Conservation (phyloP, 176 grass and related monocot species). For the Raddia distichophylla region DNA sequence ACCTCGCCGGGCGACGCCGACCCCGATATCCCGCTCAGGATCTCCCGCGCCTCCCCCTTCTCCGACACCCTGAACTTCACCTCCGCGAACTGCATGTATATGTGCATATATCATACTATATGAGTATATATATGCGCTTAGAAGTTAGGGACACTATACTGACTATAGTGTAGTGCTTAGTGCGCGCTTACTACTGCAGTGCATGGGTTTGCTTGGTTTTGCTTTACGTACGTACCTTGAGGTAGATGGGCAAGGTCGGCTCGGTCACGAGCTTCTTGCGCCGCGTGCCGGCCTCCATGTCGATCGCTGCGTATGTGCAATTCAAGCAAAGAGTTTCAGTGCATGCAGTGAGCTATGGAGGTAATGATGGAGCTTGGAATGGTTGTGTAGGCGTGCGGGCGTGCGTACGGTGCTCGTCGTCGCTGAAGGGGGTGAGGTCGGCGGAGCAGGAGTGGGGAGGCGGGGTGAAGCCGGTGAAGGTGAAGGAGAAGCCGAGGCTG, state of each 20-base stretch:
- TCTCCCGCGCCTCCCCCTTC: constrained; percentile 66
- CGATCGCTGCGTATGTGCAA: constrained; percentile 43
- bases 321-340: background rate
- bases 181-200: no score
- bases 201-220: background rate
- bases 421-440: constrained; percentile 51
- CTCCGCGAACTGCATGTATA: constrained; percentile 65
- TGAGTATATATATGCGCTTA: no score
- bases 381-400: background rate
- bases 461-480: constrained; percentile 93
- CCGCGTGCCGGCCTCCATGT: constrained; percentile 57
- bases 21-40: constrained; percentile 84
- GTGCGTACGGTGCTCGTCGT: constrained; percentile 60
- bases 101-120: no score
- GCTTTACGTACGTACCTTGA: constrained; percentile 62
- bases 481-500: constrained; percentile 95
- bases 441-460: constrained; percentile 58
- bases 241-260: constrained; percentile 78
- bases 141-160: no score
- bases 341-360: background rate
- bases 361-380: background rate
- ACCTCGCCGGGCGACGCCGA: constrained; percentile 79
- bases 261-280: constrained; percentile 71
- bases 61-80: constrained; percentile 75
- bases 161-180: no score